Conservation (phyloP, 768 basidiomycete species). For the Tephrocybe sp. region DNA sequence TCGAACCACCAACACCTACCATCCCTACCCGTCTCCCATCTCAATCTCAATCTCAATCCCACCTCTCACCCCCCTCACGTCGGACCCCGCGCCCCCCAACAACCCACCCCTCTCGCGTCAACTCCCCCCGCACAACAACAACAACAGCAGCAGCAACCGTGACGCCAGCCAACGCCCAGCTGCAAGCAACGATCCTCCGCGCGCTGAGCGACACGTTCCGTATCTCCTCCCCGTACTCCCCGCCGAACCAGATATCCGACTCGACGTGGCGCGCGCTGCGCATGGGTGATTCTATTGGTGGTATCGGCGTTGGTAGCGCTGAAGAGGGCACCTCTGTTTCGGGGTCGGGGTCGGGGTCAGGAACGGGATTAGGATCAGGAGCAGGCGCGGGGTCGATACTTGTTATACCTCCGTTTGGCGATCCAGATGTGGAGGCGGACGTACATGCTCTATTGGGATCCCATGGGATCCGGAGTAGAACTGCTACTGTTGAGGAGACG, state of each 20-base stretch:
- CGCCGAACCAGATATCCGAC: conserved; percentile 40
- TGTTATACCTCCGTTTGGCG: conserved; percentile 55
- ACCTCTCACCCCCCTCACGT: conserved; percentile 2
- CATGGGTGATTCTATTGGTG: conserved; percentile 16
- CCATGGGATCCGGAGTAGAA: conserved; percentile 36
- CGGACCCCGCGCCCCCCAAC: conserved; percentile 6
- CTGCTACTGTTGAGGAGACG: conserved; percentile 16
- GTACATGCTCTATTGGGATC: conserved; percentile 52
- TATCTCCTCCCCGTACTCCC: conserved; percentile 39
- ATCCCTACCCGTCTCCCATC: conserved; percentile 5
- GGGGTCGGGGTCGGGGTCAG: too few species aligned
- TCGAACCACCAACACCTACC: conserved; percentile 12
- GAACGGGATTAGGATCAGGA: too few species aligned
- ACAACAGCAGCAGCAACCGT: conserved; percentile 1
- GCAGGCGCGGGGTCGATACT: conserved; percentile 32
- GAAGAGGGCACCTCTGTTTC: background rate
- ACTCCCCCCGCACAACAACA: conserved; percentile 3
- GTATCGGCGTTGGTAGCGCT: background rate
- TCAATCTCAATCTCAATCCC: conserved; percentile 5
- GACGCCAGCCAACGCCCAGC: conserved; percentile 5
- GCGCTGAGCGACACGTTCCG: conserved; percentile 60
- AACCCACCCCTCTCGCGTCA: conserved; percentile 2
- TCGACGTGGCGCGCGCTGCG: conserved; percentile 42
- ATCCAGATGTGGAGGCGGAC: conserved; percentile 52
- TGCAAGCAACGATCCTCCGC: conserved; percentile 36